Base-by-base conservation (phyloP, 1,284 basidiomycete species). In the Fomitopsis schrenkii region DNA sequence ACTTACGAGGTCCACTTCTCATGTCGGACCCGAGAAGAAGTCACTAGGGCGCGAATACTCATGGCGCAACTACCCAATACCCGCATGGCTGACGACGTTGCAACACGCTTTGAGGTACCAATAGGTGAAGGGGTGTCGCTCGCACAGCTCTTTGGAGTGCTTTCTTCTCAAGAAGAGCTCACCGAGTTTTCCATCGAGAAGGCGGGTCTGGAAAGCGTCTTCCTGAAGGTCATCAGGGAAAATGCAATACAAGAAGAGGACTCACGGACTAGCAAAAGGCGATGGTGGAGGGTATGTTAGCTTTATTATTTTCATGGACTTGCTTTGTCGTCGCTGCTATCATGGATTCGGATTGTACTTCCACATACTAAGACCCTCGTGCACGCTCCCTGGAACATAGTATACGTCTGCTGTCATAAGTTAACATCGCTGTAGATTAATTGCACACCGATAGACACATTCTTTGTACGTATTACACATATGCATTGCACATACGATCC, bases 1-100 rank as follows among this genome's bases (percentile, higher is more conserved):
- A 85, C 82, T 1, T 93, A 94, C 73, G 90, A 93, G 71, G 85
- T 93, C 10, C 91, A 94, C 68, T 85, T 93, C 70, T 81, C 84
- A 0, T 86, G 86, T 67, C 84, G 82, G 0, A 84, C 83, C 0
- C 81, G 85, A 9, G 83, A 85, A 59, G 86, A 89, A 48, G 74
- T 86, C 9, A 66, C 72, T 2, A 76, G 76, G 48, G 84, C 86
- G 1, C 83, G 87, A 41, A 71, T 77, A 5, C 77, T 90, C 48
- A 90, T 94, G 82, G 71, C 81, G 2, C 79, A 74, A 6, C 84
- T 92, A 59, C 86, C 85, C 14, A 84, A 82, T 12, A 82, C 83
- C 44, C 82, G 80, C n/a, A 81, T 84, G 75, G 85, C 83, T 7
- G 88, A 91, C 67, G 90, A 92, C 67, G 88, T 92, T 12, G 88